Percentiles rank a stretch among this genome's conserved stretches.
Evolutionary conservation across 148 eudicot genomes (phyloP).

Genomic region (Cornus suecica): DNA sequence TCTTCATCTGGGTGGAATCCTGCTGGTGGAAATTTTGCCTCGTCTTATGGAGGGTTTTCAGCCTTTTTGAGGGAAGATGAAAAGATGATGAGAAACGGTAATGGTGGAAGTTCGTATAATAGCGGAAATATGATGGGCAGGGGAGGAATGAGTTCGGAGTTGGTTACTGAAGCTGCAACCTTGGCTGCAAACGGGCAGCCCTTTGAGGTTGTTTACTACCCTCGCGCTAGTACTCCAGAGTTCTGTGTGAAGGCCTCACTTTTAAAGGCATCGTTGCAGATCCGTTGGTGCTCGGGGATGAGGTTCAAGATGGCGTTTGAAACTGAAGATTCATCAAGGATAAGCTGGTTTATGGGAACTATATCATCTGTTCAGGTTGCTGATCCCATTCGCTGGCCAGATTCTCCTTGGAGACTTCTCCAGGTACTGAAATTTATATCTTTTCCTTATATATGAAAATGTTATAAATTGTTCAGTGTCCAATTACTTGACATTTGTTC

Average conservation of each 20-base stretch:
- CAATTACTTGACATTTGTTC: neutral
- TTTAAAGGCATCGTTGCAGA: slow-evolving; percentile 66
- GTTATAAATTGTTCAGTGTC: neutral
- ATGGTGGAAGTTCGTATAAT: slow-evolving; percentile 26
- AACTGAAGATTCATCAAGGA: slow-evolving; percentile 89
- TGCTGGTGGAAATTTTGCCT: slow-evolving; percentile 19
- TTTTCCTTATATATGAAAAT: neutral
- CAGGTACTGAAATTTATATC: slow-evolving; percentile 46
- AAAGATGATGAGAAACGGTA: slow-evolving; percentile 40
- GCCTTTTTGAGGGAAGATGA: slow-evolving; percentile 66
- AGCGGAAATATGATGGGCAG: slow-evolving; percentile 18
- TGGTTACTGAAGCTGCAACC: slow-evolving; percentile 61
- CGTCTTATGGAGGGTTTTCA: slow-evolving; percentile 60
- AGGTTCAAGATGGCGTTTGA: slow-evolving; percentile 97
- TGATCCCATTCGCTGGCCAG: slow-evolving; percentile 84
- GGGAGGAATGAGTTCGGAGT: slow-evolving; percentile 61
- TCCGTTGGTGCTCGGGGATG: slow-evolving; percentile 89
- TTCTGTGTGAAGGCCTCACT: slow-evolving; percentile 75
- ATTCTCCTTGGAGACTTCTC: slow-evolving; percentile 97
- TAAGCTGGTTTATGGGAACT: slow-evolving; percentile 97
- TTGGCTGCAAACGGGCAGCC: slow-evolving; percentile 60
- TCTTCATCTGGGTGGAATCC: slow-evolving; percentile 74
- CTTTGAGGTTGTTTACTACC: slow-evolving; percentile 85
- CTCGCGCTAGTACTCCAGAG: slow-evolving; percentile 93
- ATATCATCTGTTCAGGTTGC: slow-evolving; percentile 79